These are phyloP conservation scores for Aspergillus conjunctus DNA, from an alignment of 495 filamentous ascomycete species.

Conservation along the genomic window DNA sequence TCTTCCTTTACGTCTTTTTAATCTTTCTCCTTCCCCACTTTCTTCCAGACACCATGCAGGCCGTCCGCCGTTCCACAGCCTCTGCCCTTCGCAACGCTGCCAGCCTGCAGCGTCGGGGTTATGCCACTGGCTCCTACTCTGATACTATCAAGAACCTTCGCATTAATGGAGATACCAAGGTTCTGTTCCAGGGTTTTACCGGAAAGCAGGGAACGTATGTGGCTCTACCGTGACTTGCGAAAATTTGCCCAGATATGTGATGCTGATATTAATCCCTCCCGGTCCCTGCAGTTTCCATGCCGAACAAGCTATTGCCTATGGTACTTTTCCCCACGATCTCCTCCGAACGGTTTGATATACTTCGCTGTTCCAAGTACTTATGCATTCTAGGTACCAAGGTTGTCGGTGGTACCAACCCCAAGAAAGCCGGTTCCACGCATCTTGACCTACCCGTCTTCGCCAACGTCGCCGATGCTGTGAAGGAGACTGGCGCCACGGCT, in stretches of 20 bases:
- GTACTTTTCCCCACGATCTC: slow-evolving; percentile 52
- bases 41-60: slow-evolving; percentile 49
- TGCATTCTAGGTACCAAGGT: slow-evolving; percentile 80
- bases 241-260: slow-evolving; percentile 14
- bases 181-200: slow-evolving; percentile 97
- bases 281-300: slow-evolving; percentile 79
- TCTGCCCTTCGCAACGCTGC: slow-evolving; percentile 52
- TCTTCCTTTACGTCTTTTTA: slow-evolving; percentile 23
- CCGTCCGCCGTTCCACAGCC: slow-evolving; percentile 53
- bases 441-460: slow-evolving; percentile 92
- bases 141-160: slow-evolving; percentile 86
- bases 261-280: slow-evolving; percentile 46
- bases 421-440: slow-evolving; percentile 91
- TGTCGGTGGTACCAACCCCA: slow-evolving; percentile 97
- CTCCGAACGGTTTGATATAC: slow-evolving; percentile 17
- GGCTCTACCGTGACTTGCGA: neutral
- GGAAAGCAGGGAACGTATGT: slow-evolving; percentile 98
- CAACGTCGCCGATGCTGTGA: slow-evolving; percentile 84
- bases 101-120: slow-evolving; percentile 60
- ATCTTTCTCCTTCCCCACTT: slow-evolving; percentile 10
- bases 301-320: slow-evolving; percentile 96
- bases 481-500: slow-evolving; percentile 85
- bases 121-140: slow-evolving; percentile 75
- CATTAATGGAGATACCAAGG: slow-evolving; percentile 88
- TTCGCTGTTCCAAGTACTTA: slow-evolving; percentile 31